Base-by-base conservation (phyloP, 495 filamentous ascomycete genomes). In the Evernia prunastri region DNA sequence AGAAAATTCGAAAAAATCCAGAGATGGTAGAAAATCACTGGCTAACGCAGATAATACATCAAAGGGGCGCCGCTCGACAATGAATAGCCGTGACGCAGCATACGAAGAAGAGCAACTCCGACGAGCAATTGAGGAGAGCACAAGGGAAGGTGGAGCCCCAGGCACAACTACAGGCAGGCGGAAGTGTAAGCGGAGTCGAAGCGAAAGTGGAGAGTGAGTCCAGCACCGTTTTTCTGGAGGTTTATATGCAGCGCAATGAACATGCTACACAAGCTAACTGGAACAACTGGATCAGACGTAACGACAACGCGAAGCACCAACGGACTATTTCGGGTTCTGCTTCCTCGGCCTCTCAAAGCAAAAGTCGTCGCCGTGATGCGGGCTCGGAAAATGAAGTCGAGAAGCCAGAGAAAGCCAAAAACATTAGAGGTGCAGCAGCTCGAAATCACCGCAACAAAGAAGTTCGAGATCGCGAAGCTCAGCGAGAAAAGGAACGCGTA, bases 11-110 rank as follows among this genome's bases (percentile, higher is more conserved):
- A 78, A 78, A 66, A 78, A 77, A 62, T 72, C 74, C 42, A 80
- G 75, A 66, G 80, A 82, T 59, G 73, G 76, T 57, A 80, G 78
- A 61, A 56, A 69, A 67, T 77, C 77, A 57, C 76, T 79, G 29
- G 72, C 74, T 27, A 81, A 77, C 66, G 80, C 80, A 25, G 68
- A 74, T 42, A 76, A 73, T 39, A 76, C 73, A 58, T 79, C 77
- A 59, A 74, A 78, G 36, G 97, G 97, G 71, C 86, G 94, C 60
- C 86, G 94, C 20, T 96, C 93, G 35, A 99, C 94, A 12, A 96
- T 97, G 91, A 96, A 97, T 71, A 97, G 95, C 73, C 85, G 93
- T 59, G 91, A 92, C 72, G 92, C 94, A 58, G 92, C 90, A 9
- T 97, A 97, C 71, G 92, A 97, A 67, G 92, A 96, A 75, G 94